These are phyloP conservation scores for Osmanthus fragrans DNA, from an alignment of 257 asterid species.

Conservation along the genomic window DNA sequence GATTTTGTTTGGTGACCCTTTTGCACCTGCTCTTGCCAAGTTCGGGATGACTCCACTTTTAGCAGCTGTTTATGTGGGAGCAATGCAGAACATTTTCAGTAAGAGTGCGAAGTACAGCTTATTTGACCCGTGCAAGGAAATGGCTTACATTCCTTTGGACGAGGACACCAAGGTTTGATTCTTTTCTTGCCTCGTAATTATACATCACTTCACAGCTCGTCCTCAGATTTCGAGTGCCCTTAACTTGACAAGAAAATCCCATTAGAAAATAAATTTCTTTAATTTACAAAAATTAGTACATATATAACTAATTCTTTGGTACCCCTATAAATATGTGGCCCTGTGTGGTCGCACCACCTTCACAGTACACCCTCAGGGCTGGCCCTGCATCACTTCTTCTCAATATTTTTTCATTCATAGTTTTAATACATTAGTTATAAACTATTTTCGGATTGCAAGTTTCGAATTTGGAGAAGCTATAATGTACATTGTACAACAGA, in stretches of 20 bases:
- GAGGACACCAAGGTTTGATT: constrained; percentile 90
- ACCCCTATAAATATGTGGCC: too few species aligned
- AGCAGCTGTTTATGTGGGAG: constrained; percentile 97
- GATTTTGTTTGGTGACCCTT: constrained; percentile 81
- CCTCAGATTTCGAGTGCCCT: too few species aligned
- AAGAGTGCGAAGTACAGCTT: constrained; percentile 98
- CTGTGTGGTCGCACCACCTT: too few species aligned
- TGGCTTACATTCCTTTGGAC: constrained; percentile 98
- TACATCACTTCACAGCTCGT: too few species aligned
- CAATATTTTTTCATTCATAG: background rate
- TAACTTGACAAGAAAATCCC: too few species aligned
- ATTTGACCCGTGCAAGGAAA: constrained; percentile 98
- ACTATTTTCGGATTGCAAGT: background rate
- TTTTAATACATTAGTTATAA: background rate
- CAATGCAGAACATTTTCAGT: constrained; percentile 94
- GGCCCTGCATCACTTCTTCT: background rate
- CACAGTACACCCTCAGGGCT: too few species aligned
- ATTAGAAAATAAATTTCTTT: too few species aligned
- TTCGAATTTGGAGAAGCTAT: background rate
- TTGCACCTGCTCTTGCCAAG: constrained; percentile 72
- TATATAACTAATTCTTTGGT: too few species aligned
- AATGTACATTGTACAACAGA: background rate
- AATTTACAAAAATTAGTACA: too few species aligned
- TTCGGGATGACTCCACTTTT: constrained; percentile 92
- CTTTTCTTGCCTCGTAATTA: background rate